phyloP scores from a whole-genome alignment of 108 stramenopile species.

The Cyclotella kingstonii region DNA sequence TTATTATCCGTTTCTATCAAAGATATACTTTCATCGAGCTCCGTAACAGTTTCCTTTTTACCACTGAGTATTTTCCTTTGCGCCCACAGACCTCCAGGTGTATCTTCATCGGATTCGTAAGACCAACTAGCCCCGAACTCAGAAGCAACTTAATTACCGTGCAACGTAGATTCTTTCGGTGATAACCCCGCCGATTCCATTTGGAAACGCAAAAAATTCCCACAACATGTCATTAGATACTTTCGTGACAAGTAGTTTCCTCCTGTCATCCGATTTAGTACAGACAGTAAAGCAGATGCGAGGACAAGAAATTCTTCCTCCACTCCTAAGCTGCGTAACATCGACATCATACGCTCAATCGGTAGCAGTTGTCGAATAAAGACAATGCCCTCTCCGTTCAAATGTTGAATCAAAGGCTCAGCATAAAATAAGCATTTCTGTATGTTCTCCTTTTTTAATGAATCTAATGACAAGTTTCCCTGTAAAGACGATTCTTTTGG shows the following conservation, averaged over 20 bases:
- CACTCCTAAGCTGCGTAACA: conserved; percentile 4
- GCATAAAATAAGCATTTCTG: conserved; percentile 9
- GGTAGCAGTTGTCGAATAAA: conserved; percentile 35
- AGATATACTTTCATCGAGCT: not conserved
- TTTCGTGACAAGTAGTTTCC: conserved; percentile 18
- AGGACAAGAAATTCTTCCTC: conserved; percentile 18
- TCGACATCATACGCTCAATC: not conserved
- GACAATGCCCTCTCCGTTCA: conserved; percentile 9
- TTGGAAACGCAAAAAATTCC: conserved; percentile 13
- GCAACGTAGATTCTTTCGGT: not conserved
- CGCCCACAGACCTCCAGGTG: conserved; percentile 8
- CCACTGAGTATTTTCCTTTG: not conserved
- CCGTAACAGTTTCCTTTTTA: not conserved
- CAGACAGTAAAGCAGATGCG: not conserved
- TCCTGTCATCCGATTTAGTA: conserved; percentile 12
- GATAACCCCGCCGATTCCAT: not conserved
- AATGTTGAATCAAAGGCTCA: conserved; percentile 12
- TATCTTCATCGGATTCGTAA: conserved; percentile 15
- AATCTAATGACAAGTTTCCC: conserved; percentile 2
- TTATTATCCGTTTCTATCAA: not conserved
- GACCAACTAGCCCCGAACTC: conserved; percentile 11
- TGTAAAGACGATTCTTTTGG: conserved; percentile 9
- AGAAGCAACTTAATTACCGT: not conserved
- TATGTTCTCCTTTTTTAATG: conserved; percentile 1
- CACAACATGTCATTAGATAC: conserved; percentile 13